phyloP scores from a whole-genome alignment of 2,329 filamentous ascomycete genomes.

The Dothidotthia symphoricarpi region DNA sequence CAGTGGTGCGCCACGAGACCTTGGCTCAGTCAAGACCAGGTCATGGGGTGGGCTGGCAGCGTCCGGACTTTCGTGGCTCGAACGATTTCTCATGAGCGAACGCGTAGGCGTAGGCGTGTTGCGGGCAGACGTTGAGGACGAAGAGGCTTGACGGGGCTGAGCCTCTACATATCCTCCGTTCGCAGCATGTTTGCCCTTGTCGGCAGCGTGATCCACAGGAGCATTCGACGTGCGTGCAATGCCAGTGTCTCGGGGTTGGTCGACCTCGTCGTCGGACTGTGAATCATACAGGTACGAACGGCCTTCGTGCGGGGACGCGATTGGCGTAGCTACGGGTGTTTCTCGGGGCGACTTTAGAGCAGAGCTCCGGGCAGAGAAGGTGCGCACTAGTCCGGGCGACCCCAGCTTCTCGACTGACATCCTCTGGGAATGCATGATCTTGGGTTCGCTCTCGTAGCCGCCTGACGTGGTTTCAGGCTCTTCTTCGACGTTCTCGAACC shows the following conservation, averaged over 20 bases:
- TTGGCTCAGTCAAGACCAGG: slow-evolving; percentile 21
- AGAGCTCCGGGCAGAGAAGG: slow-evolving; percentile 34
- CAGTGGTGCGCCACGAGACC: slow-evolving; percentile 24
- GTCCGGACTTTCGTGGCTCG: background rate
- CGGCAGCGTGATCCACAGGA: slow-evolving; percentile 26
- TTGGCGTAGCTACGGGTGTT: slow-evolving; percentile 22
- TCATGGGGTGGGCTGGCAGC: slow-evolving; percentile 17
- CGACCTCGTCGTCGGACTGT: slow-evolving; percentile 26
- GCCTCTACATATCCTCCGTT: slow-evolving; percentile 31
- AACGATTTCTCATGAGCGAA: no score
- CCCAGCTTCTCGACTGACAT: slow-evolving; percentile 39
- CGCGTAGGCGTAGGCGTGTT: slow-evolving; percentile 21
- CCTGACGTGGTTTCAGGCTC: slow-evolving; percentile 21
- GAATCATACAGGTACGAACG: slow-evolving; percentile 32
- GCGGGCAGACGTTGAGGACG: slow-evolving; percentile 19
- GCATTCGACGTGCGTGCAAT: slow-evolving; percentile 46
- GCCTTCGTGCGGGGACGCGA: slow-evolving; percentile 15
- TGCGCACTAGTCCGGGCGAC: slow-evolving; percentile 35
- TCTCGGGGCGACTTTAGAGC: slow-evolving; percentile 22
- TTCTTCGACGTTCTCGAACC: slow-evolving; percentile 13
- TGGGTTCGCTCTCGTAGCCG: slow-evolving; percentile 24
- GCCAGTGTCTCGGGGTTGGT: slow-evolving; percentile 39
- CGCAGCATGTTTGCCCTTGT: slow-evolving; percentile 16
- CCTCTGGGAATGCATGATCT: slow-evolving; percentile 36
- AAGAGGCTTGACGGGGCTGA: slow-evolving; percentile 25